These are phyloP conservation scores for Cordyceps pruinosa DNA, from an alignment of 2,329 filamentous ascomycete genomes.

Conservation along the genomic window DNA sequence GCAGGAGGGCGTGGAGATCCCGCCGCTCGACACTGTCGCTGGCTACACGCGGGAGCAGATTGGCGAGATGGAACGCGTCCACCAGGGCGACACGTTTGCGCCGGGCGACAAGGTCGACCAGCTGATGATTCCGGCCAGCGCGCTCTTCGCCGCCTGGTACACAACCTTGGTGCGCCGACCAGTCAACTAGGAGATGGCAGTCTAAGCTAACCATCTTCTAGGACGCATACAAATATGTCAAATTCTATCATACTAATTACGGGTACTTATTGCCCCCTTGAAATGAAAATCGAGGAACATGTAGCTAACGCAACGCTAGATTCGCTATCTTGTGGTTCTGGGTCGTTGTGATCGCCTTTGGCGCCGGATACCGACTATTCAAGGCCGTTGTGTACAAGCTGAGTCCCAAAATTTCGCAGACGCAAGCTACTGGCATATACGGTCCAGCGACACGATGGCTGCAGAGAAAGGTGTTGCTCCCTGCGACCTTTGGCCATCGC, in stretches of 20 bases:
- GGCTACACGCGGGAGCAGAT: conserved; percentile 29
- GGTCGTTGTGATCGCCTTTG: conserved; percentile 30
- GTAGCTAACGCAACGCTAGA: conserved; percentile 16
- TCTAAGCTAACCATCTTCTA: conserved; percentile 6
- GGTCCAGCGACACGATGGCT: conserved; percentile 21
- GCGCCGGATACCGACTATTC: conserved; percentile 25
- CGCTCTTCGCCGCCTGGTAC: conserved; percentile 29
- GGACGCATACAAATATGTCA: conserved; percentile 31
- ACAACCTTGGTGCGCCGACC: conserved; percentile 30
- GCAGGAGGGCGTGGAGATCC: conserved; percentile 22
- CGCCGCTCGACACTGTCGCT: conserved; percentile 27
- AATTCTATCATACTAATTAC: conserved; percentile 29
- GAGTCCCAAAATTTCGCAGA: not conserved
- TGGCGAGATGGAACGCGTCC: conserved; percentile 23
- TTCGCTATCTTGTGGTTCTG: conserved; percentile 35
- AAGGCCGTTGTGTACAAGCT: conserved; percentile 10
- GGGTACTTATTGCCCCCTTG: conserved; percentile 22
- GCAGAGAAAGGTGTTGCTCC: conserved; percentile 28
- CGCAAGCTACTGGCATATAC: not conserved
- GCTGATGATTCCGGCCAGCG: conserved; percentile 27
- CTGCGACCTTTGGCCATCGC: conserved; percentile 37
- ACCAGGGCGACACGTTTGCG: conserved; percentile 19
- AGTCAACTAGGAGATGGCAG: not conserved
- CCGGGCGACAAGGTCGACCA: conserved; percentile 19
- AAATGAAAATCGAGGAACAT: not conserved